Evolutionary conservation across 140 eudicot genomes (phyloP).

Genomic region (Anethum foeniculum): DNA sequence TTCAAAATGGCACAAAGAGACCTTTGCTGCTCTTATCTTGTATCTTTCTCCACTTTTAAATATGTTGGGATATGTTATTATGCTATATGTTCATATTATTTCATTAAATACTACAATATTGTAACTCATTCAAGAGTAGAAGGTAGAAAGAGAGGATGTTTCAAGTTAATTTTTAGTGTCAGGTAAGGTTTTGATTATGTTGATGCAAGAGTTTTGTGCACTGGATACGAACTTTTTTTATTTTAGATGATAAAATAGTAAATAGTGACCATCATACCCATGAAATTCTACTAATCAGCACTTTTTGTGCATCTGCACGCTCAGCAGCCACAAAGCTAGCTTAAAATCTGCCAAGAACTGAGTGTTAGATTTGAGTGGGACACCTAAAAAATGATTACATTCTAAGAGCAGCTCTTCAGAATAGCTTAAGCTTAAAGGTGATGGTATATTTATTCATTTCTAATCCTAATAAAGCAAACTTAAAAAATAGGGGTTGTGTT

Average conservation of each 20-base stretch:
- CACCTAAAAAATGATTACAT: neutral
- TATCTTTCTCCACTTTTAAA: neutral
- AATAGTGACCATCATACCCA: neutral
- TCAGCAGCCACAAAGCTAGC: neutral
- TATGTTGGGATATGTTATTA: neutral
- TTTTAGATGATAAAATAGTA: neutral
- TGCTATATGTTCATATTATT: neutral
- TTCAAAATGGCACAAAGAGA: neutral
- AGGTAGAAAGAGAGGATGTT: neutral
- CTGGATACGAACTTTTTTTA: neutral
- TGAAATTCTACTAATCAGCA: neutral
- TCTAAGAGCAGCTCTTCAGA: neutral
- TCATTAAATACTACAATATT: neutral
- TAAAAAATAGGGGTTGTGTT: neutral
- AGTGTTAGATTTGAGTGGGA: slow-evolving; percentile 1
- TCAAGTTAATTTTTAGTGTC: neutral
- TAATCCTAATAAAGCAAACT: neutral
- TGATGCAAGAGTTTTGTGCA: neutral
- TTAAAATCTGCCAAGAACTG: neutral
- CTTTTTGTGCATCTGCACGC: neutral
- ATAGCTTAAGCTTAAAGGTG: neutral
- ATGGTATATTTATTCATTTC: neutral
- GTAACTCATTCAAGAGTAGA: neutral
- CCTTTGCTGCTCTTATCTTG: neutral
- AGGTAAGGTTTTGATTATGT: no score